Evolutionary conservation across 352 stramenopile species (phyloP), one percentile per base, ranked within the genome.

Genomic region (Globisporangium spinosum): DNA sequence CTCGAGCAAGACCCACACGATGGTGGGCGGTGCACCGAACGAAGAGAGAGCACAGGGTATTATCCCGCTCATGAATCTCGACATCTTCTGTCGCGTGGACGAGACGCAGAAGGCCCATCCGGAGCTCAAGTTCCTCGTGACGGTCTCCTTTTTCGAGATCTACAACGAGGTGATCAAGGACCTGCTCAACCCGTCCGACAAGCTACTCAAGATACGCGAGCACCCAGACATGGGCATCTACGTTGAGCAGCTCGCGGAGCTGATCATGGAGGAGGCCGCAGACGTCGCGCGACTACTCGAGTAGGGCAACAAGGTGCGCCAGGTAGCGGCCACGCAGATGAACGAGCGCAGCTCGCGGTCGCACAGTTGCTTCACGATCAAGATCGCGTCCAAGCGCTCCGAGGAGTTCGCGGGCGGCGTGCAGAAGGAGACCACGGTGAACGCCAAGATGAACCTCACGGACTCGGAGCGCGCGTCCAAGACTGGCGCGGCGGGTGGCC

Each of bases 81-180:
- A 97, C 57, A 71, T 98, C 12, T 98, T 98, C 64, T 56, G 76
- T 3, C 77, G 79, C 22, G 71, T 91, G 29, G 68, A 76, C 20
- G 69, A 64, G 23, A 77, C 70, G 38, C 68, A 75, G 20, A 62
- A 55, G 25, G 72, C 70, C n/a, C 64, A 76, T 23, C 74, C 66
- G 4, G 70, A 76, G 17, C 75, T 83, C 54, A 89, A 97, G 69
- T 98, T 89, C 69, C 77, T 97, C 34, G 80, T 98, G 17, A 92
- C 86, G 1, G 91, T 97, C 17, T 97, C 89, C n/a, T 98, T 97
- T 68, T 75, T 98, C 23, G 94, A 98, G 67, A 98, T 98, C 64
- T 98, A 98, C 80, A 98, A 98, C 71, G 95, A 98, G 70, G 85
- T 97, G 1, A 96, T 98, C 66, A 92, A 96, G 45, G 95, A 98